A percentile compares a stretch with the other conserved stretches of the same genome.
Conservation (phyloP, 2,329 filamentous ascomycete species). For the Thielaviopsis ethacetica region DNA sequence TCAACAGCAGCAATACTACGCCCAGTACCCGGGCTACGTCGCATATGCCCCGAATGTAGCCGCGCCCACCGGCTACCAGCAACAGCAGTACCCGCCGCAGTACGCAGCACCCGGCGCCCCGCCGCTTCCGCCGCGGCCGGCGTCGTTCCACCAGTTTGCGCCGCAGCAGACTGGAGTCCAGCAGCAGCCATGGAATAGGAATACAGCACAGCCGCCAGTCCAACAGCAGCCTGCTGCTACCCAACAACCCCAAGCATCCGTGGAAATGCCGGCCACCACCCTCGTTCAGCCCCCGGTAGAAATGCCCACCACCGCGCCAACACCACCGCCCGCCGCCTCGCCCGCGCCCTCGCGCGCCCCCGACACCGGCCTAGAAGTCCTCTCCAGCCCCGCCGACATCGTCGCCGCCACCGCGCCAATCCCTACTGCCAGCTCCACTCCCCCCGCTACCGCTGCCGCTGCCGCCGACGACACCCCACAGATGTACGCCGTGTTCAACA, state of each 20-base stretch:
- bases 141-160: background rate
- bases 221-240: background rate
- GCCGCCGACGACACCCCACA: constrained; percentile 1
- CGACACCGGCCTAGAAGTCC: background rate
- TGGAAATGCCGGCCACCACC: background rate
- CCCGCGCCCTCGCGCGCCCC: background rate
- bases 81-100: background rate
- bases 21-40: background rate
- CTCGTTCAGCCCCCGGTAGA: background rate
- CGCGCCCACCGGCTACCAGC: background rate
- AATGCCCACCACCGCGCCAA: background rate
- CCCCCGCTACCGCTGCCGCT: background rate
- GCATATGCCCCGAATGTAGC: background rate
- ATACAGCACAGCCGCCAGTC: background rate
- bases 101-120: background rate
- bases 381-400: background rate
- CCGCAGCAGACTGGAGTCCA: background rate
- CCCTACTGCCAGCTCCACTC: background rate
- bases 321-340: background rate
- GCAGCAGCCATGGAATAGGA: background rate
- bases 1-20: background rate
- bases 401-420: background rate
- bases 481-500: constrained; percentile 9
- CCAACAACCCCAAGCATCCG: background rate
- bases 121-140: background rate